phyloP scores from a whole-genome alignment of 768 basidiomycete species.

The Calocera cornea region DNA sequence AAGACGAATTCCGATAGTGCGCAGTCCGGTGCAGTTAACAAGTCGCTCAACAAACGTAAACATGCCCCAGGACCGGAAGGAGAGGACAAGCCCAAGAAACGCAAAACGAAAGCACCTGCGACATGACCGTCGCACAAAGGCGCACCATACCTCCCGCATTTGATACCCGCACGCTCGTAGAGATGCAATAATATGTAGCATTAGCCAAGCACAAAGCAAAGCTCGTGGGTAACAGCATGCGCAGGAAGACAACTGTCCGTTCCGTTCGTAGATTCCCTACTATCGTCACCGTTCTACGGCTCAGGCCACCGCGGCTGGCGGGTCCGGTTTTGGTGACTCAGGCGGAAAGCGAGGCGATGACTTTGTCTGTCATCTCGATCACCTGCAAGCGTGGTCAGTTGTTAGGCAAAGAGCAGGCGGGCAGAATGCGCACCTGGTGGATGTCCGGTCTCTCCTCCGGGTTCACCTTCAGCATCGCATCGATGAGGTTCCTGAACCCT shows the following conservation, averaged over 20 bases:
- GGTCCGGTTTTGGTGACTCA: neutral
- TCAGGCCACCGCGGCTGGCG: neutral
- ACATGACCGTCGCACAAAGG: neutral
- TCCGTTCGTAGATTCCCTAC: neutral
- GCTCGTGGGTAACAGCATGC: neutral
- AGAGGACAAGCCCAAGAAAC: neutral
- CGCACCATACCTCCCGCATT: neutral
- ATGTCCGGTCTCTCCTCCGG: slow-evolving; percentile 76
- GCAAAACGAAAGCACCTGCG: neutral
- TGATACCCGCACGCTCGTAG: neutral
- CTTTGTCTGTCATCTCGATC: slow-evolving; percentile 48
- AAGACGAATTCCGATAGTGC: neutral
- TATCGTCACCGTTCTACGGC: neutral
- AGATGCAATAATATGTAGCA: slow-evolving; percentile 1
- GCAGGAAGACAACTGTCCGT: neutral
- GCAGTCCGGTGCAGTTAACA: neutral
- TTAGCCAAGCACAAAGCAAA: neutral
- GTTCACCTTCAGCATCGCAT: slow-evolving; percentile 70
- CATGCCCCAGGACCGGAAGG: neutral
- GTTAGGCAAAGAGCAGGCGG: slow-evolving; percentile 7
- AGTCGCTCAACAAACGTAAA: neutral
- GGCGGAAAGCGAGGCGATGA: slow-evolving; percentile 17
- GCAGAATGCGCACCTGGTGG: slow-evolving; percentile 49
- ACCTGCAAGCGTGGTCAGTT: slow-evolving; percentile 35
- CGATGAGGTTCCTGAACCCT: slow-evolving; percentile 68